Evolutionary conservation across 176 grass and related monocot genomes (phyloP), one percentile per base, ranked within the genome.

Genomic region (Carex littledalei): DNA sequence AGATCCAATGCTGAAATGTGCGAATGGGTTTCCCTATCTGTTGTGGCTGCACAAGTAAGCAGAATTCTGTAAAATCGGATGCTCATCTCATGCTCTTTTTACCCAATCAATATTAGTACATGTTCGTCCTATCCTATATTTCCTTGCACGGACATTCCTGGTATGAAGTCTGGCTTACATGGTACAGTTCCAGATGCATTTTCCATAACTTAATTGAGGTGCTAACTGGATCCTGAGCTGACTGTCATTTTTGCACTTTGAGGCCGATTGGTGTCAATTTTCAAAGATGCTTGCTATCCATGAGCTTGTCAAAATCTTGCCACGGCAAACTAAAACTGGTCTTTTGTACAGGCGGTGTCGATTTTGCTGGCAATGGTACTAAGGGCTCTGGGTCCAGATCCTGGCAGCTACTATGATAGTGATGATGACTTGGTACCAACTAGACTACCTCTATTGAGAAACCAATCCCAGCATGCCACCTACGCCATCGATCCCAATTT

Each of bases 371-470:
- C 90, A 4, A 88, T 99, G 62, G 79, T 99, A 41, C 88, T 99
- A 6, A 89, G 87, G 67, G 86, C 90, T 50, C 85, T 99, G 71
- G 93, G 93, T 8, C 97, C 97, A 79, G 91, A 99, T 47, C 64
- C 12, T 24, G 91, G 81, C 79, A 91, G 12, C 65, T 86, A 92
- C 34, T 96, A 94, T 20, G 96, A 99, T 22, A 99, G 96, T 8
- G 96, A 99, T 26, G 96, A 99, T 24, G 96, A 95, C 5, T 0
- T 20, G 7, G 67, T 94, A 45, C 85, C 85, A 37, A 72, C 96
- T 41, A 95, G 96, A 82, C 73, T 99, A 63, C 96, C 96, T 89
- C 85, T 99, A 50, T 60, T 99, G 69, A 94, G 96, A 88, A 95
- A 79, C 84, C 86, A 91, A 22, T 47, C 81, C 47, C 93, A 88